These are phyloP conservation scores for Gremmenia infestans DNA, from an alignment of 2,329 filamentous ascomycete genomes.

Conservation along the genomic window DNA sequence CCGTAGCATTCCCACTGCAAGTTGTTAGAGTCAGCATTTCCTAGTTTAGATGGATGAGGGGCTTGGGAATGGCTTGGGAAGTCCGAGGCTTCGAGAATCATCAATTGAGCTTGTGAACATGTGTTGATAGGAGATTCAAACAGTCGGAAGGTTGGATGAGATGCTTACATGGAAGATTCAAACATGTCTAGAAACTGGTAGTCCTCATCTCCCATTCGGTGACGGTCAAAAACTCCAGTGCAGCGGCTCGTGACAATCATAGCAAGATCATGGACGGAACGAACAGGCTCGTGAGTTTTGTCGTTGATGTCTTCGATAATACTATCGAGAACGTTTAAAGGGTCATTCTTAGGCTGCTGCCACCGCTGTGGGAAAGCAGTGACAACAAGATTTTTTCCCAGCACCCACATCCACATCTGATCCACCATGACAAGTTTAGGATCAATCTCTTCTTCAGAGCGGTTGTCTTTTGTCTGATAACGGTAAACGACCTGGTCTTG, in stretches of 20 bases:
- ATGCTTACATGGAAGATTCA: conserved; percentile 18
- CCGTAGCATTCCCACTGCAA: conserved; percentile 19
- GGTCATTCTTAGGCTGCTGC: conserved; percentile 38
- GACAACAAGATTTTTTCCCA: conserved; percentile 30
- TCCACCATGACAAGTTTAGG: conserved; percentile 39
- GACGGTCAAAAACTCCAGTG: conserved; percentile 37
- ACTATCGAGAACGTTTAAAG: conserved; percentile 38
- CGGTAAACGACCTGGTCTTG: conserved; percentile 28
- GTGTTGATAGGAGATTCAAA: too few relatives aligned
- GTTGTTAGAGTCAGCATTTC: too few relatives aligned
- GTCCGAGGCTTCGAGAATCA: too few relatives aligned
- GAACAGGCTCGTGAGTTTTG: conserved; percentile 31
- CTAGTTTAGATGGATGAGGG: too few relatives aligned
- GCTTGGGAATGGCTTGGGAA: too few relatives aligned
- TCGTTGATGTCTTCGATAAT: conserved; percentile 28
- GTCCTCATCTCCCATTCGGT: conserved; percentile 25
- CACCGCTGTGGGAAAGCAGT: conserved; percentile 36
- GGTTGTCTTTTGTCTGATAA: conserved; percentile 18
- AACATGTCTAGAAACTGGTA: conserved; percentile 29
- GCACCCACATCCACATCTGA: conserved; percentile 41
- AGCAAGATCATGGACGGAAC: conserved; percentile 38
- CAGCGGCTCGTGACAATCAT: conserved; percentile 39
- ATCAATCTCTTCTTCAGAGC: conserved; percentile 9
- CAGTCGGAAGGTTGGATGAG: too few relatives aligned
- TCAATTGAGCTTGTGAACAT: too few relatives aligned